These are phyloP conservation scores for Wallacemonas sp. DNA, from an alignment of 208 protist genomes.

Conservation along the genomic window DNA sequence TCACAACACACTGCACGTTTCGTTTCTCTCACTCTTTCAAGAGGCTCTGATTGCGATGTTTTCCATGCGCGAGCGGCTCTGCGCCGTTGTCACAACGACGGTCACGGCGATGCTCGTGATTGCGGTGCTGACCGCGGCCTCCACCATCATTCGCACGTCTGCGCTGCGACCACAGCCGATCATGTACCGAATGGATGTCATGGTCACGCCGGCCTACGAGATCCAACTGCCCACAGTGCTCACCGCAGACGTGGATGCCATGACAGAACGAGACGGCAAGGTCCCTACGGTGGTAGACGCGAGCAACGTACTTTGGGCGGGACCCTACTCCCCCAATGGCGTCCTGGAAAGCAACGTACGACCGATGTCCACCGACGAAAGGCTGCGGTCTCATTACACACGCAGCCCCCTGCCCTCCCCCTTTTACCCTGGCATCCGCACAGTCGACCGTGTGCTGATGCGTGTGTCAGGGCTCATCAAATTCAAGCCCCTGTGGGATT, in stretches of 20 bases:
- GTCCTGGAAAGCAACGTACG: slow-evolving; percentile 9
- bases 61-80: slow-evolving; percentile 42
- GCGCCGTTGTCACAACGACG: slow-evolving; percentile 37
- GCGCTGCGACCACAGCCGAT: slow-evolving; percentile 25
- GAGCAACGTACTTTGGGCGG: background rate
- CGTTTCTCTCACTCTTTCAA: slow-evolving; percentile 4
- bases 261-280: too few species aligned
- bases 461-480: slow-evolving; percentile 40
- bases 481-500: slow-evolving; percentile 67
- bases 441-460: slow-evolving; percentile 38
- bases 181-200: slow-evolving; percentile 26
- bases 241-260: background rate
- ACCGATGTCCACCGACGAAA: background rate
- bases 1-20: too few species aligned
- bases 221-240: background rate
- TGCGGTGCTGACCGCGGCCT: slow-evolving; percentile 32
- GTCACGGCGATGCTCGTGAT: slow-evolving; percentile 34
- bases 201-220: background rate
- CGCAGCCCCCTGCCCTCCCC: background rate
- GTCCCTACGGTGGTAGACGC: too few species aligned
- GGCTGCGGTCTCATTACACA: background rate
- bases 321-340: slow-evolving; percentile 1
- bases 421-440: slow-evolving; percentile 11
- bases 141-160: slow-evolving; percentile 37
- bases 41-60: slow-evolving; percentile 31